Base-by-base conservation (phyloP, 331 rosid genomes). In the Malus hybrid region DNA sequence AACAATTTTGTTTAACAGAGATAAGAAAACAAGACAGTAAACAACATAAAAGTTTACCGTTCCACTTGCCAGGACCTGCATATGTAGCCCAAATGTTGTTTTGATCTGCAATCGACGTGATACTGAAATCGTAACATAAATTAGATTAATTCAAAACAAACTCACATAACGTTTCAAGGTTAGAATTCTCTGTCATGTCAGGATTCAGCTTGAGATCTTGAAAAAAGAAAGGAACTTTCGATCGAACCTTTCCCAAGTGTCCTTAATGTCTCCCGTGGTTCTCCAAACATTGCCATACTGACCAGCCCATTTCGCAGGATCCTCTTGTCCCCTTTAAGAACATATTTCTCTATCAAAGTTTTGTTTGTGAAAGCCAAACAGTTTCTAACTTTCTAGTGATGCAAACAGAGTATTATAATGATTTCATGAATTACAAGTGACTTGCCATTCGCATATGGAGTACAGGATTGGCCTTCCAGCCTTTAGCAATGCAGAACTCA, bases 61-160 rank as follows among this genome's bases (percentile, higher is more conserved):
- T 77, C 81, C 81, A 77, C 55, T 61, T 62, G 7, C 81, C 81
- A 46, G 81, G 81, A 2, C 71, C 76, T 30, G 81, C 81, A 70
- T 77, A 77, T 63, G 58, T 57, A 15, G 46, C 72, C 76, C 76
- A 77, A 34, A 52, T 28, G 46, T 77, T 77, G 81, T 77, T 77
- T 63, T 70, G 42, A 71, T 77, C 81, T 20, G 81, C 81, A 63
- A 46, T 70, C 14, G 81, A 70, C 56, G 76, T 62, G 64, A 77
- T 63, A 10, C 79, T 75, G 63, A 74, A 63, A 64, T 52, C n/a
- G 7, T 57, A 75, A 75, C 20, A 61, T 28, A 15, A 12, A 14
- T 34, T 8, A 55, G n/a, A 66, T 33, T n/a, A 66, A 66, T 52
- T 42, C 48, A 5, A 53, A 52, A 33, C 10, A 36, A 36, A 66